Base-by-base conservation (phyloP, 1,284 basidiomycete species). In the Ustanciosporium gigantosporum region DNA sequence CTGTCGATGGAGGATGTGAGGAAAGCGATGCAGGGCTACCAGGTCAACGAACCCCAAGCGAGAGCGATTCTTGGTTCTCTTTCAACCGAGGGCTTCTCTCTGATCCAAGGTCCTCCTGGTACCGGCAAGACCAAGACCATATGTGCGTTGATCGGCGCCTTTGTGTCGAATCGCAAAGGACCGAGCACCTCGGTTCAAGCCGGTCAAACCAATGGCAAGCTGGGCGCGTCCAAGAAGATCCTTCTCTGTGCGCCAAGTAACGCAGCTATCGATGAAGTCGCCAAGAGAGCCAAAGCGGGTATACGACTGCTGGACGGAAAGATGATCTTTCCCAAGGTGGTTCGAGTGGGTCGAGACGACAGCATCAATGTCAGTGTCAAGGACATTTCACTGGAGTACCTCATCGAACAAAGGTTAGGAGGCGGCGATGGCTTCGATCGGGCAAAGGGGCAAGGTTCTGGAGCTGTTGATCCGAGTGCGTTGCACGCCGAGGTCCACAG, bases 51-150 rank as follows among this genome's bases (percentile, higher is more conserved):
- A 75, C 94, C 95, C 3, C 95, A 99, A 79, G 94, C 94, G 3
- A 84, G 82, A 31, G 95, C 95, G 3, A 91, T 98, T 38, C 77
- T 91, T 5, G 86, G 86, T 20, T 85, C 91, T 0, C 81, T 95
- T 65, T 49, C 68, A 9, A 84, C 84, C 15, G 80, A 86, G 19
- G 95, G 93, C 1, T 96, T 99, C 74, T 85, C 87, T 0, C 81
- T 99, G 25, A 94, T 99, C 48, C 95, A 98, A 83, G 95, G 94
- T 38, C 95, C 95, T 22, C 95, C 95, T 1, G 95, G 95, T 62
- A 99, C 95, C 0, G 95, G 95, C 31, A 99, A 99, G 80, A 98
- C 95, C 9, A 96, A 91, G 40, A 99, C 95, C 0, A 98, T 99
- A 62, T 90, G 91, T 69, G 91, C 90, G 16, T 82, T 98, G n/a